Evolutionary conservation across 306 rosid species (phyloP).

Genomic region (Lathyrus aphaca): DNA sequence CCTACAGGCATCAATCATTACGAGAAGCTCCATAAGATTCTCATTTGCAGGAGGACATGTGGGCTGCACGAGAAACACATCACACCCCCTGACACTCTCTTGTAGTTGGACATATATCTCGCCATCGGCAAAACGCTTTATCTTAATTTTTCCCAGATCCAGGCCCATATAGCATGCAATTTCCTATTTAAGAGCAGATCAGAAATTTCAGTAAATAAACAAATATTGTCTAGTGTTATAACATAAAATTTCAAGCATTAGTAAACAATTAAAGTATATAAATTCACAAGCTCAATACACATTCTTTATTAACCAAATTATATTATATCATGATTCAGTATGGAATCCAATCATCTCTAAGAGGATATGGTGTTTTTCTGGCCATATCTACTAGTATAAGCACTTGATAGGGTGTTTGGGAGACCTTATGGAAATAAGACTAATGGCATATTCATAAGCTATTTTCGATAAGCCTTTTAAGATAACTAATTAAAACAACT

Average conservation of each 20-base stretch:
- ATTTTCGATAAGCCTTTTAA: background rate
- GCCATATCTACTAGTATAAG: background rate
- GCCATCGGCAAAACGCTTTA: conserved; percentile 94
- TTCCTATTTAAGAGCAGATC: conserved; percentile 55
- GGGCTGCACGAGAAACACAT: conserved; percentile 92
- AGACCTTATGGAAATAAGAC: background rate
- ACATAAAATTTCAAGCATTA: conserved; percentile 18
- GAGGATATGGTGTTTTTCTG: background rate
- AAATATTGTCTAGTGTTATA: background rate
- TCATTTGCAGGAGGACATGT: conserved; percentile 98
- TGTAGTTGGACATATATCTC: conserved; percentile 96
- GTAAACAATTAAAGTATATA: conserved; percentile 21
- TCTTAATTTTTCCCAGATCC: conserved; percentile 83
- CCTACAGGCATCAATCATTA: conserved; percentile 93
- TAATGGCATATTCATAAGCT: background rate
- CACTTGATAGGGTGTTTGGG: background rate
- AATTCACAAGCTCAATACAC: background rate
- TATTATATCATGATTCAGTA: background rate
- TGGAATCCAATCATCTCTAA: background rate
- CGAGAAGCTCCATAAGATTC: conserved; percentile 92
- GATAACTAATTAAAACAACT: background rate
- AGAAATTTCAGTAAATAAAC: conserved; percentile 12
- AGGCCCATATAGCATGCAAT: conserved; percentile 96
- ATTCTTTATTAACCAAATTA: conserved; percentile 6
- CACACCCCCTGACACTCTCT: conserved; percentile 97